Evolutionary conservation across 2,329 filamentous ascomycete species (phyloP), one percentile per base, ranked within the genome.

Genomic region (Ophiostoma novo-ulmi): DNA sequence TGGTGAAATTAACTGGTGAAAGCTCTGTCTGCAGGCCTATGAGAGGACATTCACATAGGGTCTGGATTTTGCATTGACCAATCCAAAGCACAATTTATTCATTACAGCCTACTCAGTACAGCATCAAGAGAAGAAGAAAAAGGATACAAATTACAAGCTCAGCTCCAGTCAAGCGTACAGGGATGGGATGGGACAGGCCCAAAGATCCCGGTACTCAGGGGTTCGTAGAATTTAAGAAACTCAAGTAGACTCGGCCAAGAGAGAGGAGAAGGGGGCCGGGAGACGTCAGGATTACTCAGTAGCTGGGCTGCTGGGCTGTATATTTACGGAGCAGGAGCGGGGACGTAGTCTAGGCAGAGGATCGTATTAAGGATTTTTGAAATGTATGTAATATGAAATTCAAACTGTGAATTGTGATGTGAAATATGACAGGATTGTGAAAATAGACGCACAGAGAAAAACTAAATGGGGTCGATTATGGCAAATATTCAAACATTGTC

Each of bases 151-250:
- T 58, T 26, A 58, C 52, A 26, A 11, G 13, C 26, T 35, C 58
- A 63, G 58, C 26, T 17, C 55, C 26, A 63, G 58, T 26, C 52
- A 58, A 26, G 52, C 52, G 4, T 58, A 26, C 58, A 63, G 26
- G 55, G 58, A 35, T 63, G 26, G 55, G 58, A 35, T 63, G 58
- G 58, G 22, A 58, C 52, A 26, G n/a, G 52, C 52, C n/a, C 14
- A 58, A 22, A 58, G n/a, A 26, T 26, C 52, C 52, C n/a, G 52
- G 52, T 22, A 58, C 52, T 58, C 52, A 58, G 52, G 52, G 52
- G 52, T 58, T 58, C n/a, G 52, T 22, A 48, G 44, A 48, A 48
- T 48, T 48, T 48, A 31, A 58, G 52, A 58, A 58, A 58, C n/a
- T 26, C 52, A 26, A 58, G 52, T 10, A 58, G 52, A 58, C 52